Base-by-base conservation (phyloP, 768 basidiomycete species). In the Naganishia antarctica region DNA sequence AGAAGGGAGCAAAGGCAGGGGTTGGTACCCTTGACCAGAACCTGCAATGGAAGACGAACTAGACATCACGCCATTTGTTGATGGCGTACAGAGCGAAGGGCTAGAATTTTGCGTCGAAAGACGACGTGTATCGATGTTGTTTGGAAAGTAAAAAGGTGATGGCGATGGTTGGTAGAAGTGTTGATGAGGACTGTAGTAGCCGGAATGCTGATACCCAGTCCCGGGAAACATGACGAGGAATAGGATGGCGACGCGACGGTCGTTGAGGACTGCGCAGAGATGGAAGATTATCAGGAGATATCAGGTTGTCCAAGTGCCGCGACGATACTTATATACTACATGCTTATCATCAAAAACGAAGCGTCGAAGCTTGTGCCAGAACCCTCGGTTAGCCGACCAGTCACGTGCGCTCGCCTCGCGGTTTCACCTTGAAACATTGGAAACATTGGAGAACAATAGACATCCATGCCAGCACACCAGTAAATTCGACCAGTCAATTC, bases 151-250 rank as follows among this genome's bases (percentile, higher is more conserved):
- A 9, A 57, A 41, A 16, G 21, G 32, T 29, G 53, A 40, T 25
- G 37, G 21, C 6, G 37, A 34, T 37, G 53, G 18, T 8, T 34
- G 53, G 23, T 57, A 40, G 18, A 25, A 34, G 16, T 37, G 53
- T 11, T 7, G 25, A 57, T 26, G 21, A n/a, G n/a, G n/a, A 40
- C 40, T 23, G 53, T 57, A 57, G 37, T 23, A 57, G 5, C 34
- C 53, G 23, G 25, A 25, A 11, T 57, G 37, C 23, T 12, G 53
- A 12, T 37, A 25, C 21, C 5, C n/a, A 18, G 21, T 29, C 18
- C 53, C 53, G 9, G 53, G 34, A 15, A 57, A 57, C 53, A 57
- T 57, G 53, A 26, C 37, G 32, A 21, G 32, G 53, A 41, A 1
- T 4, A 7, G 34, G 34, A 37, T 37, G 7, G 43, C 43, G 8